A percentile compares a stretch with the other conserved stretches of the same genome.
Evolutionary conservation across 2,329 filamentous ascomycete genomes (phyloP).

Genomic region (Pseudodiploospora longispora): DNA sequence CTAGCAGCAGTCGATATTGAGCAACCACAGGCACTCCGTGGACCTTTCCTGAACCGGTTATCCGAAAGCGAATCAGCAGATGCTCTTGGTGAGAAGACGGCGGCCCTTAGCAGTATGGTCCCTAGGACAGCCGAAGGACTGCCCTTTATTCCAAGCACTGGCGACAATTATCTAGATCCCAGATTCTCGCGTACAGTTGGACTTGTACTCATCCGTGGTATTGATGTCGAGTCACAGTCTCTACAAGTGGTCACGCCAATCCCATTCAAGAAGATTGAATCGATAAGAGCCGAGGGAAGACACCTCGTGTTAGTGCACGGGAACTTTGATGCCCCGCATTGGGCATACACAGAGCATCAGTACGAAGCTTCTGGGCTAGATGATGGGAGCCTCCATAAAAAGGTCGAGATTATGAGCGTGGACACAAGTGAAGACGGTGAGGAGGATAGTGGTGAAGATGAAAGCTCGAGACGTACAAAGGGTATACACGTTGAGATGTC

Average conservation of each 20-base stretch:
- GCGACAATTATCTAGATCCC: constrained; percentile 51
- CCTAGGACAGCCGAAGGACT: constrained; percentile 39
- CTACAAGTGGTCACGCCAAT: constrained; percentile 62
- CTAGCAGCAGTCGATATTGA: constrained; percentile 59
- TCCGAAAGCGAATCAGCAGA: constrained; percentile 7
- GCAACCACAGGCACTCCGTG: constrained; percentile 39
- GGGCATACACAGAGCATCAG: constrained; percentile 61
- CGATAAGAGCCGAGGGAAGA: constrained; percentile 32
- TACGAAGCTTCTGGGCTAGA: constrained; percentile 29
- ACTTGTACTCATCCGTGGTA: constrained; percentile 60
- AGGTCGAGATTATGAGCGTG: constrained; percentile 23
- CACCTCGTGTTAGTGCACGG: constrained; percentile 58
- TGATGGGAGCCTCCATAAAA: constrained; percentile 19
- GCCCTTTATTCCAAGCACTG: constrained; percentile 52
- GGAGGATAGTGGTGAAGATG: constrained; percentile 10
- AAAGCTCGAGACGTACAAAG: not conserved
- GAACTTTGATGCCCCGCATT: constrained; percentile 59
- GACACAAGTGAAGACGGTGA: constrained; percentile 26
- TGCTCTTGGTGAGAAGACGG: constrained; percentile 8
- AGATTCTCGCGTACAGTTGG: constrained; percentile 51
- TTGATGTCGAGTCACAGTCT: constrained; percentile 45
- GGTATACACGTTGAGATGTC: constrained; percentile 16
- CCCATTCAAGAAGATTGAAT: constrained; percentile 28
- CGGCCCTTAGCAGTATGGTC: constrained; percentile 3
- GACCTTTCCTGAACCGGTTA: constrained; percentile 12